Percentiles rank a stretch among this genome's conserved stretches.
Evolutionary conservation across 1,139 yeast species (phyloP).

Genomic region (Kurtzmaniella quercitrusa): DNA sequence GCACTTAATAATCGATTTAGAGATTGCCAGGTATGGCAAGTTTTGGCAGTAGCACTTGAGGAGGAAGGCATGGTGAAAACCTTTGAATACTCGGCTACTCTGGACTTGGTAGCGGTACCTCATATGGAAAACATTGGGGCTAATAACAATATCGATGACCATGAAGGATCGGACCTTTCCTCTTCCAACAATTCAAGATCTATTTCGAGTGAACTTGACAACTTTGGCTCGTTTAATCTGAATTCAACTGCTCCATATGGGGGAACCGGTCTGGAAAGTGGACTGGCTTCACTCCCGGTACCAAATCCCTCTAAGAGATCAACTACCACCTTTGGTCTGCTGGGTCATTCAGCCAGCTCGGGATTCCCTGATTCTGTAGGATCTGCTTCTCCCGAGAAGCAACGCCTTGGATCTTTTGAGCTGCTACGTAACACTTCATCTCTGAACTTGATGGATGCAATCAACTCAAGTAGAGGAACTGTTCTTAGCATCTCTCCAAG

Average conservation of each 20-base stretch:
- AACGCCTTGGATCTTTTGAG: not conserved
- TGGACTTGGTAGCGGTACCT: constrained; percentile 1
- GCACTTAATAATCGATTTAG: constrained; percentile 47
- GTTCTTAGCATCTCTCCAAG: constrained; percentile 16
- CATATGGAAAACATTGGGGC: not conserved
- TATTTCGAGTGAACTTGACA: constrained; percentile 38
- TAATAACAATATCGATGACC: constrained; percentile 6
- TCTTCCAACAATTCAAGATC: constrained; percentile 21
- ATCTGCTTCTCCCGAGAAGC: not conserved
- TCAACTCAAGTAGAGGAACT: constrained; percentile 21
- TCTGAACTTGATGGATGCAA: constrained; percentile 21
- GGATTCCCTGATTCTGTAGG: not conserved
- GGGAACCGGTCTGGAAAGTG: not conserved
- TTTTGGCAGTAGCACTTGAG: constrained; percentile 52
- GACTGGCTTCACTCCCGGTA: not conserved
- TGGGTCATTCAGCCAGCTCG: constrained; percentile 5
- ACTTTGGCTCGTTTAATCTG: constrained; percentile 42
- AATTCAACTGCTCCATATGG: constrained; percentile 40
- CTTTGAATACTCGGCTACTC: not conserved
- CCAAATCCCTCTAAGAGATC: not conserved
- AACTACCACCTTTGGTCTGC: constrained; percentile 1
- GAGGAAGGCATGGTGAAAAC: constrained; percentile 27
- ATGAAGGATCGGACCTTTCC: constrained; percentile 1
- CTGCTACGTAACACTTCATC: constrained; percentile 10
- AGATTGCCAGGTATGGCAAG: constrained; percentile 68